Base-by-base conservation (phyloP, 2,329 filamentous ascomycete genomes). In the Fusarium lateritium region DNA sequence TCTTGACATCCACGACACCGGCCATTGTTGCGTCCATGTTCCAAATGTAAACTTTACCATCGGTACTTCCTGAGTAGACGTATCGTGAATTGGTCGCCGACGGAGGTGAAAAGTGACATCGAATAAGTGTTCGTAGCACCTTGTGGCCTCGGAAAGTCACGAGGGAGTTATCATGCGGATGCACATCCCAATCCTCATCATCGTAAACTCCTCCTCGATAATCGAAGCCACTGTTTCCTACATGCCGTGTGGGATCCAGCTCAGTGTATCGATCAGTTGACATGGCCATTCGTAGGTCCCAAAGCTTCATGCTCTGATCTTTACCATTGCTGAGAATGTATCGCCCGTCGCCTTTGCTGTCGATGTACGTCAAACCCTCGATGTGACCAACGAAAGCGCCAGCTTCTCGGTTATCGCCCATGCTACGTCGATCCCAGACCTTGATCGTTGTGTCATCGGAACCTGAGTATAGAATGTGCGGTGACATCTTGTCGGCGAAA, bases 241-340 rank as follows among this genome's bases (percentile, higher is more conserved):
- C 88, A 73, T 87, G 84, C 40, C 83, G 79, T n/a, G 83, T 80
- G 6, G 87, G 84, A 64, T 89, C 83, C 54, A 89, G 81, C 33
- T 83, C 79, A 45, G 85, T 83, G 62, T 89, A 92, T 53, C 85
- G 83, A 34, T 90, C 86, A 1, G 91, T 91, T 7, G 89, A 89
- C 84, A 96, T 92, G 86, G 94, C 95, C 85, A 93, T 97, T 52
- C 95, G 87, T 57, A 98, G 78, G 78, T 99, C 96, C 96, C 96
- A 99, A 1, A 99, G 86, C 80, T 98, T 98, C 89, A 97, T 97
- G 42, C 91, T 95, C 79, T 98, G 96, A 76, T 99, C 96, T 77
- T 98, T 99, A 65, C 90, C 93, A 74, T 99, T 99, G 70, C 91
- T 94, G 26, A 99, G 87, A 10, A 98, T 92, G 78, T 98, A 98